phyloP scores from a whole-genome alignment of 495 filamentous ascomycete genomes.

The Penicillium goetzii region DNA sequence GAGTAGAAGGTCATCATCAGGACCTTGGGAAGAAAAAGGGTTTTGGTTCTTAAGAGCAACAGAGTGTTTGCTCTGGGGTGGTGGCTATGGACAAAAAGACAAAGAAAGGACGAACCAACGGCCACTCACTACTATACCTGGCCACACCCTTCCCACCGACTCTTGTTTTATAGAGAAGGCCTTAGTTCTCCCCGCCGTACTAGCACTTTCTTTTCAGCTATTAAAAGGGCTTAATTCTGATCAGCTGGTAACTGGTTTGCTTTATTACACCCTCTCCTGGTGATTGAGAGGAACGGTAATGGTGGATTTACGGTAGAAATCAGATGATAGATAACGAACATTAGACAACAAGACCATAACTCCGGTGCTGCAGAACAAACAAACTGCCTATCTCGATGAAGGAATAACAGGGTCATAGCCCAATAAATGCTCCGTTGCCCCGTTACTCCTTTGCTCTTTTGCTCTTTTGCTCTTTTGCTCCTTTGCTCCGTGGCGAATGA shows the following conservation, averaged over 20 bases:
- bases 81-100: background rate
- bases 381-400: background rate
- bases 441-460: too few species aligned
- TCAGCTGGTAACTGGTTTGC: background rate
- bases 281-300: background rate
- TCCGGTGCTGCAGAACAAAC: background rate
- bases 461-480: too few species aligned
- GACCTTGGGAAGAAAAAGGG: background rate
- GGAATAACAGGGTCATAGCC: background rate
- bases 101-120: background rate
- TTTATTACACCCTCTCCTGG: background rate
- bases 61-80: slow-evolving; percentile 2
- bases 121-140: background rate
- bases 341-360: background rate
- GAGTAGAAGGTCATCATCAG: slow-evolving; percentile 5
- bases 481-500: background rate
- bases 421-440: too few species aligned
- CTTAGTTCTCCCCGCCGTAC: too few species aligned
- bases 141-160: background rate
- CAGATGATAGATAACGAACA: too few species aligned
- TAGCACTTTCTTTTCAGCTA: background rate
- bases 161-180: too few species aligned
- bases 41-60: background rate
- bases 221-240: background rate
- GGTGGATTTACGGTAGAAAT: background rate